Percentiles rank a stretch among this genome's conserved stretches.
These are phyloP conservation scores for Phoma sp. DNA, from an alignment of 2,329 filamentous ascomycete genomes.

Conservation along the genomic window DNA sequence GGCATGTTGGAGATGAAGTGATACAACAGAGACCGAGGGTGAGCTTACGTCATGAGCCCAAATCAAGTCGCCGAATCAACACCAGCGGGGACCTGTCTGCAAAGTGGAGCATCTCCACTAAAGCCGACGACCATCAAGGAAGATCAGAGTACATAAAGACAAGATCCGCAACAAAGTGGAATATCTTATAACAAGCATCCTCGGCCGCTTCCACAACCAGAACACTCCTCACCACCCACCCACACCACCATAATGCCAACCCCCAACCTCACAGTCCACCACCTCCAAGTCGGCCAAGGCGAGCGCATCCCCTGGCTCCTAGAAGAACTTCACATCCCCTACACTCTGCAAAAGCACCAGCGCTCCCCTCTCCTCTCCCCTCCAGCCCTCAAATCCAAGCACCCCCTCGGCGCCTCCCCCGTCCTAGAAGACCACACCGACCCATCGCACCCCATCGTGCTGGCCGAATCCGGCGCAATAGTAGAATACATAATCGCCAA, in stretches of 20 bases:
- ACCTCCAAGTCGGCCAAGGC: slow-evolving; percentile 61
- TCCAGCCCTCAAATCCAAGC: slow-evolving; percentile 35
- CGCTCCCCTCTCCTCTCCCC: slow-evolving; percentile 54
- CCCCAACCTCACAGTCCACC: slow-evolving; percentile 45
- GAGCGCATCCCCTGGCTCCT: slow-evolving; percentile 70
- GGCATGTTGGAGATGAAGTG: not conserved
- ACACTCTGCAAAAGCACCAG: slow-evolving; percentile 57
- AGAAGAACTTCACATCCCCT: slow-evolving; percentile 66
- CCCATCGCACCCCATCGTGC: slow-evolving; percentile 54
- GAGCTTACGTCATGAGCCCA: not conserved
- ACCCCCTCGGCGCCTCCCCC: slow-evolving; percentile 62
- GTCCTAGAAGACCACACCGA: slow-evolving; percentile 62
- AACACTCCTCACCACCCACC: not conserved
- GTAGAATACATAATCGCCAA: slow-evolving; percentile 67
- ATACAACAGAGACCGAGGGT: not conserved
- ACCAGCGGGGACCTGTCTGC: not conserved
- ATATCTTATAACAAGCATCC: not conserved
- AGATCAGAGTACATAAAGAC: not conserved
- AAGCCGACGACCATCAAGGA: slow-evolving; percentile 12
- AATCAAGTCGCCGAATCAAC: slow-evolving; percentile 3
- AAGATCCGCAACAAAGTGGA: not conserved
- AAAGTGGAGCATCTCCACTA: slow-evolving; percentile 4
- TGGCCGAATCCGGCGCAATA: slow-evolving; percentile 67
- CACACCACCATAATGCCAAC: slow-evolving; percentile 21
- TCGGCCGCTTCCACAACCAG: not conserved